Base-by-base conservation (phyloP, 225 moss, liverwort and hornwort genomes). In the Rhytidiadelphus loreus region DNA sequence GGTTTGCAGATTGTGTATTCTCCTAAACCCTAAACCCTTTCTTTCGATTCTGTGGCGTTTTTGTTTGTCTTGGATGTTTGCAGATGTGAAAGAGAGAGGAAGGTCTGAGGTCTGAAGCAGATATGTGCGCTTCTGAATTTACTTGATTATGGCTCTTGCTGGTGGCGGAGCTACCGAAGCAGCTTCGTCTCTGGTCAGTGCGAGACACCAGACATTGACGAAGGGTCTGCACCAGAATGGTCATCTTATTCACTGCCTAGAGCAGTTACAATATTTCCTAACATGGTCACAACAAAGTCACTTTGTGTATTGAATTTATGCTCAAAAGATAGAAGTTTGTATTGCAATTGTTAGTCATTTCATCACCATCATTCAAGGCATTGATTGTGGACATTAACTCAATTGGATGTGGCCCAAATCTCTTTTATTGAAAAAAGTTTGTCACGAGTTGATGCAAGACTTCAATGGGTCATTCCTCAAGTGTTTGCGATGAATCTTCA, bases 391-490 rank as follows among this genome's bases (percentile, higher is more conserved):
- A 2, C 0, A 48, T 2, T 11, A 19, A 12, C 11, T 48, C 18
- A 46, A 71, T 1, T 3, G 24, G 16, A 43, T 71, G 1, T 13
- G 12, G 7, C 3, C 43, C 30, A 73, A 30, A 73, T 46, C 3
- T 12, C 30, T 30, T 19, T 32, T 48, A 30, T 19, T 20, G 6
- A 32, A 18, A 20, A 24, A 30, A 48, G 5, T n/a, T 41, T 41
- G 14, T 8, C 2, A 14, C 7, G 23, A 2, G 6, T 29, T 26
- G 9, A 43, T 73, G 2, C 5, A 43, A 28, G 9, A 16, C 9
- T 71, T n/a, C 10, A 44, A 28, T 16, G 26, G 28, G 0, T 8
- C 9, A 43, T 28, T 16, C 2, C 1, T 10, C 0, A 4, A 0
- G 3, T 71, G 9, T 43, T 9, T 43, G 1, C 8, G 16, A 26